Conservation (phyloP, 306 rosid genomes). For the Vigna radiata region DNA sequence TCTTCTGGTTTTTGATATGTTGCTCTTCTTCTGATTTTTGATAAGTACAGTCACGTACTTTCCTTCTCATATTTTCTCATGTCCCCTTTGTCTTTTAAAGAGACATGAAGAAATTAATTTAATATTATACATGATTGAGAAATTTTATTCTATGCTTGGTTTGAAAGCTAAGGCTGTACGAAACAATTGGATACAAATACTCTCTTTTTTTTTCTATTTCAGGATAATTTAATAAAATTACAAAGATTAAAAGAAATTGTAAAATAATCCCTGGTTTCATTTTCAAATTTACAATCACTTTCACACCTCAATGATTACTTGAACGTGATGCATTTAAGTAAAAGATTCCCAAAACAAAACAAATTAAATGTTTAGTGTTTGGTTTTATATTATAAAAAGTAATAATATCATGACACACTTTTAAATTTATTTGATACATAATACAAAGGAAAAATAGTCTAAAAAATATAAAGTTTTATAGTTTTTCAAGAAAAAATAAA, state of each 20-base stretch:
- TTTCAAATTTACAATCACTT: neutral
- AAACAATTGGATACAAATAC: neutral
- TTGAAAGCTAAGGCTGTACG: conserved; percentile 20
- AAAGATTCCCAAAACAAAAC: conserved; percentile 18
- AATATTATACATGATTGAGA: neutral
- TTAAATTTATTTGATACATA: too few relatives aligned
- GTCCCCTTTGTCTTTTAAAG: neutral
- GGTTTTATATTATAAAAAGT: too few relatives aligned
- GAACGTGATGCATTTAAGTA: neutral
- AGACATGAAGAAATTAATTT: neutral
- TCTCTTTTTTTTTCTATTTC: neutral
- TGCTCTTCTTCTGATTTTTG: neutral
- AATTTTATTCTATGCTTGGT: conserved; percentile 14
- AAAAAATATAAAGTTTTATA: too few relatives aligned
- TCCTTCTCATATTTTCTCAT: conserved; percentile 18
- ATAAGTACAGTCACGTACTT: conserved; percentile 29
- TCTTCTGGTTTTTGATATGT: neutral
- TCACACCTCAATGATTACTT: neutral
- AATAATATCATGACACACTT: too few relatives aligned
- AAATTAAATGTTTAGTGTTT: neutral
- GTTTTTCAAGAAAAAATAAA: too few relatives aligned
- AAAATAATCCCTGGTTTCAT: neutral
- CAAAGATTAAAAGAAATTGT: neutral
- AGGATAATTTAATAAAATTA: conserved; percentile 12
- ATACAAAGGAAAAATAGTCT: too few relatives aligned